These are phyloP conservation scores for Fusarium dimerum DNA, from an alignment of 2,329 filamentous ascomycete genomes.

Conservation along the genomic window DNA sequence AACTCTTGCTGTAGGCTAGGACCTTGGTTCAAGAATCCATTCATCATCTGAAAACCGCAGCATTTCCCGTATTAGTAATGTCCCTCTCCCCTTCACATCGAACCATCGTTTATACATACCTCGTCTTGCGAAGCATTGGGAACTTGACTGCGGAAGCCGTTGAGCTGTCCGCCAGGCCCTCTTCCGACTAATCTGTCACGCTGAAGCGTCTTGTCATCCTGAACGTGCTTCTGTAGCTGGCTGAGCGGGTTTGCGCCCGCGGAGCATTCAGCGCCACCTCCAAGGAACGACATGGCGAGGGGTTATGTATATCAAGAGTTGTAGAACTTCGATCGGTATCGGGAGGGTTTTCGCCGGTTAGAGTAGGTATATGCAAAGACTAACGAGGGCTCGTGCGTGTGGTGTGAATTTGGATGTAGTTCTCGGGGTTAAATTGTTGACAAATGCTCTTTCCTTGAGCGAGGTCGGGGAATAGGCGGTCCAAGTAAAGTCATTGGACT, in stretches of 20 bases:
- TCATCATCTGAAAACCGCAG: conserved; percentile 70
- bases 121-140: conserved; percentile 74
- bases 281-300: conserved; percentile 84
- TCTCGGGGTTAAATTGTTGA: background rate
- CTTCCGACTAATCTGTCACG: conserved; percentile 82
- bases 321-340: conserved; percentile 5
- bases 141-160: conserved; percentile 74
- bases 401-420: background rate
- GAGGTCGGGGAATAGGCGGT: conserved; percentile 6
- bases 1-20: conserved; percentile 59
- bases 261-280: conserved; percentile 93
- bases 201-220: conserved; percentile 94
- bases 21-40: conserved; percentile 84
- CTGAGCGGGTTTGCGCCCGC: conserved; percentile 93
- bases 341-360: too few species aligned
- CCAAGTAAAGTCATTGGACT: background rate
- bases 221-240: conserved; percentile 96
- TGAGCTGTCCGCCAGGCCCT: conserved; percentile 68
- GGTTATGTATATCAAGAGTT: conserved; percentile 6
- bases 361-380: too few species aligned
- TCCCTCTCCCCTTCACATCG: conserved; percentile 8
- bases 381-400: background rate
- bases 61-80: conserved; percentile 31
- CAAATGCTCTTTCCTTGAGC: background rate
- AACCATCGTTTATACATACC: conserved; percentile 41